Evolutionary conservation across 1,284 basidiomycete species (phyloP).

Genomic region (Ustilago sp.): DNA sequence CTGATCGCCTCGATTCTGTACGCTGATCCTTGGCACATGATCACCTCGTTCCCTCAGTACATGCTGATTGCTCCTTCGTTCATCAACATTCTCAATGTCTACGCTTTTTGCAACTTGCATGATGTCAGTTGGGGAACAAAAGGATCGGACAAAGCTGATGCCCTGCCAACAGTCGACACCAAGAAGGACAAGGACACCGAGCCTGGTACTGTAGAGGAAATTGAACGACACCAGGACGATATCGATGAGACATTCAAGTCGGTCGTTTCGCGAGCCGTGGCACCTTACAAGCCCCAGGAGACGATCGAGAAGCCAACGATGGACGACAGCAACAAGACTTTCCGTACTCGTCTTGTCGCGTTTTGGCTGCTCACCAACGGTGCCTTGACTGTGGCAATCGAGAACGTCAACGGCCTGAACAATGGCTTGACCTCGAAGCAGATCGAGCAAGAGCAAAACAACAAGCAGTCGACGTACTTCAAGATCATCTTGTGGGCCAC

Average conservation of each 20-base stretch:
- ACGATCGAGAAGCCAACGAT: constrained; percentile 82
- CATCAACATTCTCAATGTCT: constrained; percentile 93
- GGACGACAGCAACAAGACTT: constrained; percentile 71
- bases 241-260: constrained; percentile 93
- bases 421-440: constrained; percentile 70
- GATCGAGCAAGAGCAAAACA: constrained; percentile 71
- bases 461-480: constrained; percentile 67
- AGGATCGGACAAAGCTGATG: constrained; percentile 94
- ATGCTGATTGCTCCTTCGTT: constrained; percentile 85
- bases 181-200: constrained; percentile 76
- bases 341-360: constrained; percentile 68
- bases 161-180: constrained; percentile 88
- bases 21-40: constrained; percentile 98
- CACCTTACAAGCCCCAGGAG: constrained; percentile 80
- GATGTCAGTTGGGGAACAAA: constrained; percentile 89
- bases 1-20: constrained; percentile 88
- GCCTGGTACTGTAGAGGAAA: constrained; percentile 77
- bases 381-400: constrained; percentile 81
- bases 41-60: constrained; percentile 95
- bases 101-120: constrained; percentile 82
- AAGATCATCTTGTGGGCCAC: constrained; percentile 88
- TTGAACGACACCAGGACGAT: constrained; percentile 77
- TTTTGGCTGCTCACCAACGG: constrained; percentile 68
- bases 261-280: constrained; percentile 90
- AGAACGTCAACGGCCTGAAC: constrained; percentile 82